These are phyloP conservation scores for Aspergillus awamori DNA, from an alignment of 2,329 filamentous ascomycete genomes.

Conservation along the genomic window DNA sequence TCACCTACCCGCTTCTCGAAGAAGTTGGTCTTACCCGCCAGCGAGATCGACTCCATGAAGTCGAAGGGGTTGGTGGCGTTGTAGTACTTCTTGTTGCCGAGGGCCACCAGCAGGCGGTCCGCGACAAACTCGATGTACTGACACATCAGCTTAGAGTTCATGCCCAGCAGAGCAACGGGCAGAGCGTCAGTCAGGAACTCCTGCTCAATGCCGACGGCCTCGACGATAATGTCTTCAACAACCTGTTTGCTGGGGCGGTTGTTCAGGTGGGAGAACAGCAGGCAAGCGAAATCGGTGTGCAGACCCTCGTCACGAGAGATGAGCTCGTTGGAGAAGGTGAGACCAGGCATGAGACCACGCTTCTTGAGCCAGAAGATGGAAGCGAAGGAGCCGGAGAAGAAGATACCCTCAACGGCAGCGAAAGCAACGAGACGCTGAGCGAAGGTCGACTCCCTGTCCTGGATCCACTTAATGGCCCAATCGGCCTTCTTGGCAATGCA, in stretches of 20 bases:
- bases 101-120: conserved; percentile 86
- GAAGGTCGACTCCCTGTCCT: conserved; percentile 90
- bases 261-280: conserved; percentile 96
- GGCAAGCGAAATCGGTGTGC: conserved; percentile 98
- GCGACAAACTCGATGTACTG: conserved; percentile 99
- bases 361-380: conserved; percentile 99
- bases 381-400: conserved; percentile 98
- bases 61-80: conserved; percentile 95
- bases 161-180: conserved; percentile 88
- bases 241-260: conserved; percentile 81
- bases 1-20: conserved; percentile 99
- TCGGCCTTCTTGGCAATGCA: conserved; percentile 99
- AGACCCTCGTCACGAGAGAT: conserved; percentile 99
- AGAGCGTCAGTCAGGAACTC: conserved; percentile 97
- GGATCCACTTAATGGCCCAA: conserved; percentile 95
- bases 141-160: conserved; percentile 97
- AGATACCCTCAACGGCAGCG: conserved; percentile 97
- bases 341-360: conserved; percentile 96
- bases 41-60: conserved; percentile 99
- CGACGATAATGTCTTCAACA: conserved; percentile 85
- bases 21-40: conserved; percentile 99
- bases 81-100: conserved; percentile 94
- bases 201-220: conserved; percentile 92
- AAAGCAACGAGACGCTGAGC: conserved; percentile 95
- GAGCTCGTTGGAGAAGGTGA: conserved; percentile 99